These are phyloP conservation scores for Hypoxylon rubiginosum DNA, from an alignment of 2,329 filamentous ascomycete genomes.

Conservation along the genomic window DNA sequence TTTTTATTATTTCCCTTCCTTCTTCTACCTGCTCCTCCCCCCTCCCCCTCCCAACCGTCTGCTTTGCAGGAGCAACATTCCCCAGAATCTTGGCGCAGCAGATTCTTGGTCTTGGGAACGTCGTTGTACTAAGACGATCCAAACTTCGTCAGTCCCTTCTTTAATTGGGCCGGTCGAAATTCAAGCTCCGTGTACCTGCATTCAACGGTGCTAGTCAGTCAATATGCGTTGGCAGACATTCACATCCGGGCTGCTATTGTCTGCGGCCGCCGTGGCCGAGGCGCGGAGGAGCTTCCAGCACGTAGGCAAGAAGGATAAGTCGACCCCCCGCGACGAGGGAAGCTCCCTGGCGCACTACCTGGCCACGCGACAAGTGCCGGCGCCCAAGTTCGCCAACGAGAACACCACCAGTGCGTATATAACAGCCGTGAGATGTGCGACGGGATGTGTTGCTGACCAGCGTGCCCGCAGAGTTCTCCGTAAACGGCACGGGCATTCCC, in stretches of 20 bases:
- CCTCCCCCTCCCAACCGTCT: background rate
- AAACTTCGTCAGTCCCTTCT: background rate
- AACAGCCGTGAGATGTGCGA: slow-evolving; percentile 35
- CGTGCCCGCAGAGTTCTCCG: slow-evolving; percentile 62
- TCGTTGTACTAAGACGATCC: background rate
- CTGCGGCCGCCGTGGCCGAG: slow-evolving; percentile 39
- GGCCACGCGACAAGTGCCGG: slow-evolving; percentile 43
- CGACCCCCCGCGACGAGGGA: slow-evolving; percentile 6
- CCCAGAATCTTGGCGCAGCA: slow-evolving; percentile 29
- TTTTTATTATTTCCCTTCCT: background rate
- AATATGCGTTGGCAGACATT: slow-evolving; percentile 47
- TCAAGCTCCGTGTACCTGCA: background rate
- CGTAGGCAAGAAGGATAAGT: slow-evolving; percentile 49
- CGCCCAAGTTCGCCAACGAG: slow-evolving; percentile 47
- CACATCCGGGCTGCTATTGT: slow-evolving; percentile 42
- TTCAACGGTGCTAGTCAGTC: background rate
- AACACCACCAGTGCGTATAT: slow-evolving; percentile 50
- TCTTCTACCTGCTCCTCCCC: background rate
- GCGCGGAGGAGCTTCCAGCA: slow-evolving; percentile 51
- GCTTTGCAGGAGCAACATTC: slow-evolving; percentile 13
- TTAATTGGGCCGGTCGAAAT: slow-evolving; percentile 10
- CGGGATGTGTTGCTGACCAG: slow-evolving; percentile 1
- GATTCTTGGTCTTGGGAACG: slow-evolving; percentile 17
- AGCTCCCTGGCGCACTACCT: slow-evolving; percentile 43
- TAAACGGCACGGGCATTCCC: slow-evolving; percentile 72